These are phyloP conservation scores for Thraustotheca clavata DNA, from an alignment of 352 stramenopile species.

Conservation along the genomic window DNA sequence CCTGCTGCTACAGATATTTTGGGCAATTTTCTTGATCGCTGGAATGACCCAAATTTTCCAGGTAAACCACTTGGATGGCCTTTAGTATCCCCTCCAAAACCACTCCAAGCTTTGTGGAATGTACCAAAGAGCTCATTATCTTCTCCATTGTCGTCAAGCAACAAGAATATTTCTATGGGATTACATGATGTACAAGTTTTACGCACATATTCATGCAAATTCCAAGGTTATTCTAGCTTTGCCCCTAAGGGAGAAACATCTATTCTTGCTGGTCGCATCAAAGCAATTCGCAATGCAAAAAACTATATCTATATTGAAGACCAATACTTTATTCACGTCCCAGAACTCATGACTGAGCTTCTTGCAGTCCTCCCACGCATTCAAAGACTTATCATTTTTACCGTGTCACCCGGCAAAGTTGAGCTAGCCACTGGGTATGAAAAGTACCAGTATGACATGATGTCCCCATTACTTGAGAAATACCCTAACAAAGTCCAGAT, in stretches of 20 bases:
- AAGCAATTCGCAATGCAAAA: slow-evolving; percentile 41
- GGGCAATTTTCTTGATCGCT: slow-evolving; percentile 43
- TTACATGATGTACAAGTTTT: slow-evolving; percentile 41
- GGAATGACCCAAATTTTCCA: slow-evolving; percentile 28
- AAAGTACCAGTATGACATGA: slow-evolving; percentile 51
- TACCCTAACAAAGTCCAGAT: slow-evolving; percentile 45
- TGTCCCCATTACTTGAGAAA: slow-evolving; percentile 31
- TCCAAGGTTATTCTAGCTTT: slow-evolving; percentile 38
- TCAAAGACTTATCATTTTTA: slow-evolving; percentile 41
- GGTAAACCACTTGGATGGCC: neutral
- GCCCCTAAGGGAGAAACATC: slow-evolving; percentile 42
- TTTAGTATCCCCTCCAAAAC: neutral
- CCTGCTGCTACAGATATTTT: slow-evolving; percentile 41
- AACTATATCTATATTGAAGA: slow-evolving; percentile 67
- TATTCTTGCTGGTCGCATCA: slow-evolving; percentile 38
- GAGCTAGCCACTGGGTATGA: slow-evolving; percentile 29
- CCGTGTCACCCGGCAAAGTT: slow-evolving; percentile 24
- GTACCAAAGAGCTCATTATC: neutral
- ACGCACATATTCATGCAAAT: slow-evolving; percentile 48
- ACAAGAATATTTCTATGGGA: neutral
- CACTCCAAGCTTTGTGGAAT: neutral
- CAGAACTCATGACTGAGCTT: slow-evolving; percentile 34
- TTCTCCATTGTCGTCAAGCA: neutral
- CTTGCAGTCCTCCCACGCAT: slow-evolving; percentile 36
- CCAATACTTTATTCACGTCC: slow-evolving; percentile 52